These are phyloP conservation scores for Stachybotrys chlorohalonatus DNA, from an alignment of 2,329 filamentous ascomycete species.

Conservation along the genomic window DNA sequence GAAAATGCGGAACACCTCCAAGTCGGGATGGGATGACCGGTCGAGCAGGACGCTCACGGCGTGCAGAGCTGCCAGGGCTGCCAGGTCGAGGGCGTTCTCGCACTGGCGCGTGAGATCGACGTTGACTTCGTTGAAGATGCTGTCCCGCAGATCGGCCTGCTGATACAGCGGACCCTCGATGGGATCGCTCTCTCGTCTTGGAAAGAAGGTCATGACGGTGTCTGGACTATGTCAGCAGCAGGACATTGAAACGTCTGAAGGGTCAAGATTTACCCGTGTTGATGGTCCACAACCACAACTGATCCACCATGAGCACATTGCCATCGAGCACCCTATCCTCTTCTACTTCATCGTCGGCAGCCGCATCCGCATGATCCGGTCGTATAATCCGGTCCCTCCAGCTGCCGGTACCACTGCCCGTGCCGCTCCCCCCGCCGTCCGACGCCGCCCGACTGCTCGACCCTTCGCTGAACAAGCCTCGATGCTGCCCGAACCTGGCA, in stretches of 20 bases:
- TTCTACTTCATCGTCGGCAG: conserved; percentile 9
- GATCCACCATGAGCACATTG: conserved; percentile 58
- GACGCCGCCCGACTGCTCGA: conserved; percentile 18
- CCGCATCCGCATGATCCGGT: conserved; percentile 5
- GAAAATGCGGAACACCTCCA: conserved; percentile 57
- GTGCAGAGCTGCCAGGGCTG: conserved; percentile 52
- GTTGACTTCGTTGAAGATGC: conserved; percentile 57
- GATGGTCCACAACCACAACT: conserved; percentile 54
- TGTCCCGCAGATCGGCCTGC: conserved; percentile 53
- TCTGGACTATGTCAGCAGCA: conserved; percentile 17
- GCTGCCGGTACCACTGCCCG: conserved; percentile 14
- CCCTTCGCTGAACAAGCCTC: conserved; percentile 15
- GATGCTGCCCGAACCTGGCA: conserved; percentile 10
- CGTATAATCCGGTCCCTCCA: conserved; percentile 15
- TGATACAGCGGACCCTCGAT: conserved; percentile 47
- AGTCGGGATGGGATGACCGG: conserved; percentile 47
- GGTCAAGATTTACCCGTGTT: conserved; percentile 33
- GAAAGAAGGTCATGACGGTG: conserved; percentile 46
- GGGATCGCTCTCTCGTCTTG: conserved; percentile 43
- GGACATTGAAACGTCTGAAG: rapidly evolving
- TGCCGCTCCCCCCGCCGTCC: conserved; percentile 11
- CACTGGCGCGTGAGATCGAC: conserved; percentile 54
- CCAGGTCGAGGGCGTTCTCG: conserved; percentile 52
- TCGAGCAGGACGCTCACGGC: conserved; percentile 55
- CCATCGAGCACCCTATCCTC: conserved; percentile 38